phyloP scores from a whole-genome alignment of 2,329 filamentous ascomycete species.

The Sporothrix dimorphospora region DNA sequence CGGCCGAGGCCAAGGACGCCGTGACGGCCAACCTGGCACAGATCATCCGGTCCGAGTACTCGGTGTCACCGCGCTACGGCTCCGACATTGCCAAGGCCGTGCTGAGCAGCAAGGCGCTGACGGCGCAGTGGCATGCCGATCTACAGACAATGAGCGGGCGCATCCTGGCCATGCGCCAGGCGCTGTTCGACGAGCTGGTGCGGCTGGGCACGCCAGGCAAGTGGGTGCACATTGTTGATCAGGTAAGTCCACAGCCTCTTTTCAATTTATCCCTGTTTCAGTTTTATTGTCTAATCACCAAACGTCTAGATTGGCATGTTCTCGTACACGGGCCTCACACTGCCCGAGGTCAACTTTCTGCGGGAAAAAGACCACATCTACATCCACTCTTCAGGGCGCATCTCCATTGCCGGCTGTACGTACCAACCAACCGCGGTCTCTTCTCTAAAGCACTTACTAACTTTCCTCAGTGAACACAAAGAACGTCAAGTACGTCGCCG shows the following conservation, averaged over 20 bases:
- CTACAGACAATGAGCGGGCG: conserved; percentile 91
- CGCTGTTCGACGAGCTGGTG: conserved; percentile 78
- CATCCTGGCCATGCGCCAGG: conserved; percentile 88
- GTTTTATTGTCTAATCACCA: neutral
- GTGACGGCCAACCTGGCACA: conserved; percentile 69
- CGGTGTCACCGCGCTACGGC: conserved; percentile 92
- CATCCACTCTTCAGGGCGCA: conserved; percentile 97
- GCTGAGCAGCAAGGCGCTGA: conserved; percentile 79
- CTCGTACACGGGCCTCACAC: conserved; percentile 81
- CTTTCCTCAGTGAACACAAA: conserved; percentile 68
- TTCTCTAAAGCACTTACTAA: neutral
- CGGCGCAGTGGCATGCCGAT: conserved; percentile 90
- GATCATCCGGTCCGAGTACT: conserved; percentile 95
- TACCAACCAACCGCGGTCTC: neutral
- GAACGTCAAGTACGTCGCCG: conserved; percentile 92
- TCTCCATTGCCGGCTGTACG: conserved; percentile 83
- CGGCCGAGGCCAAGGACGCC: conserved; percentile 57
- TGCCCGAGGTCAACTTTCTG: conserved; percentile 72
- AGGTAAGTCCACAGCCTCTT: conserved; percentile 43
- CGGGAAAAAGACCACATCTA: conserved; percentile 75
- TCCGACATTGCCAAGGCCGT: conserved; percentile 84
- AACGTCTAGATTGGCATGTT: conserved; percentile 87
- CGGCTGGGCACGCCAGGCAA: conserved; percentile 81
- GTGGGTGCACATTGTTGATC: conserved; percentile 97
- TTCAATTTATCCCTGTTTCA: too few species aligned